These are phyloP conservation scores for Otatea glauca DNA, from an alignment of 176 grass and related monocot genomes.

Conservation along the genomic window DNA sequence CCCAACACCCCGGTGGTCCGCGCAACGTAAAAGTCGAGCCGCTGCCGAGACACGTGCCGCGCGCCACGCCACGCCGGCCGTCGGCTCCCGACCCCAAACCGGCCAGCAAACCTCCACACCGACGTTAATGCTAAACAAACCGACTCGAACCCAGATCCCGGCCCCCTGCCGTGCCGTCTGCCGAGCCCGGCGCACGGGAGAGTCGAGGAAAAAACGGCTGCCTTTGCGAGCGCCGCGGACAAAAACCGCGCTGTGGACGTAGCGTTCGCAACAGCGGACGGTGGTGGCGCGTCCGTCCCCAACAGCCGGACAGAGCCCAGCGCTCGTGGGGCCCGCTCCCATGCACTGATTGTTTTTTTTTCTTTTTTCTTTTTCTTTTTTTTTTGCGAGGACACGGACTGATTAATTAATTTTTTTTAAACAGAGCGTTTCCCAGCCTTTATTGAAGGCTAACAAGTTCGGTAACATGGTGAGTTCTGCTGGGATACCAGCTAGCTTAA, in stretches of 20 bases:
- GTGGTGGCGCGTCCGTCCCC: neutral
- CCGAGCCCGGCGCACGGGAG: neutral
- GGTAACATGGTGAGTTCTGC: no score
- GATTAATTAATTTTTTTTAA: neutral
- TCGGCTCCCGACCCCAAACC: neutral
- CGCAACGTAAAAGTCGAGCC: neutral
- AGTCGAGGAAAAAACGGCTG: no score
- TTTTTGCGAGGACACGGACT: neutral
- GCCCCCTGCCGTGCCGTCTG: neutral
- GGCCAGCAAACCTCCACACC: no score
- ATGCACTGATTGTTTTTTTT: neutral
- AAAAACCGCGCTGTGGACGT: constrained; percentile 26
- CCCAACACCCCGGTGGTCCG: neutral
- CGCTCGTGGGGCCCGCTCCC: neutral
- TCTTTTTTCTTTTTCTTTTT: no score
- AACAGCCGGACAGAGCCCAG: neutral
- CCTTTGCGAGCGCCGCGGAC: neutral
- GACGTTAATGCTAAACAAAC: neutral
- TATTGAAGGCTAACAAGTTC: no score
- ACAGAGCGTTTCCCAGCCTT: no score
- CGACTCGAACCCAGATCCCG: neutral
- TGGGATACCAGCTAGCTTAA: no score
- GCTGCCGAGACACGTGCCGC: constrained; percentile 15
- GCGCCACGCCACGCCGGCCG: neutral
- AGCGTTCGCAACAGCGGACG: neutral